Conservation (phyloP, 1,139 yeast species). For the Protomyces arabidopsidicola region DNA sequence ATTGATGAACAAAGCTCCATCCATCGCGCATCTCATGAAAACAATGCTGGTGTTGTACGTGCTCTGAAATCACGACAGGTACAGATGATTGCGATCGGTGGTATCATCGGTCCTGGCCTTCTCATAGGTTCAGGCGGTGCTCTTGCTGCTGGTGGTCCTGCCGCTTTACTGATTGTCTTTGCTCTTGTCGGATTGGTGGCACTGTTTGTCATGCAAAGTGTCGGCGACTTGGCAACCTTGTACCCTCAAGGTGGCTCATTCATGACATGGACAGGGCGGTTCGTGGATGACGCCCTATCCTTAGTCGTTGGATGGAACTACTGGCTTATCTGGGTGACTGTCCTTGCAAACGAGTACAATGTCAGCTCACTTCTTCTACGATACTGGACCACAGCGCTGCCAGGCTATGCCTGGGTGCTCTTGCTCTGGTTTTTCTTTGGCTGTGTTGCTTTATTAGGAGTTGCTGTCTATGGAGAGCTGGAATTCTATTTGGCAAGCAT, state of each 20-base stretch:
- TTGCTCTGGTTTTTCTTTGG: slow-evolving; percentile 37
- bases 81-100: slow-evolving; percentile 65
- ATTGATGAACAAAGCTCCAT: neutral
- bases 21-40: neutral
- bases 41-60: slow-evolving; percentile 12
- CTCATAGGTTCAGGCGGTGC: slow-evolving; percentile 61
- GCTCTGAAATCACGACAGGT: slow-evolving; percentile 37
- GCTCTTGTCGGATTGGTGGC: slow-evolving; percentile 56
- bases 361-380: slow-evolving; percentile 61
- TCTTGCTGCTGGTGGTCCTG: slow-evolving; percentile 60
- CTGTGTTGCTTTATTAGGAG: slow-evolving; percentile 34
- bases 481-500: slow-evolving; percentile 62
- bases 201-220: slow-evolving; percentile 54
- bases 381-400: slow-evolving; percentile 36
- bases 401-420: slow-evolving; percentile 35
- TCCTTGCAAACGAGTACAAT: slow-evolving; percentile 73
- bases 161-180: slow-evolving; percentile 56
- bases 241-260: slow-evolving; percentile 53
- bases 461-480: slow-evolving; percentile 54
- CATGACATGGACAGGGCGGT: slow-evolving; percentile 41
- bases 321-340: slow-evolving; percentile 67
- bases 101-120: slow-evolving; percentile 58
- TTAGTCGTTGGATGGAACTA: slow-evolving; percentile 75
- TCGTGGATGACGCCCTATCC: slow-evolving; percentile 81
- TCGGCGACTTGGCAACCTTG: slow-evolving; percentile 63